phyloP scores from a whole-genome alignment of 1,284 basidiomycete species.

The Cryptococcus amylolentus region DNA sequence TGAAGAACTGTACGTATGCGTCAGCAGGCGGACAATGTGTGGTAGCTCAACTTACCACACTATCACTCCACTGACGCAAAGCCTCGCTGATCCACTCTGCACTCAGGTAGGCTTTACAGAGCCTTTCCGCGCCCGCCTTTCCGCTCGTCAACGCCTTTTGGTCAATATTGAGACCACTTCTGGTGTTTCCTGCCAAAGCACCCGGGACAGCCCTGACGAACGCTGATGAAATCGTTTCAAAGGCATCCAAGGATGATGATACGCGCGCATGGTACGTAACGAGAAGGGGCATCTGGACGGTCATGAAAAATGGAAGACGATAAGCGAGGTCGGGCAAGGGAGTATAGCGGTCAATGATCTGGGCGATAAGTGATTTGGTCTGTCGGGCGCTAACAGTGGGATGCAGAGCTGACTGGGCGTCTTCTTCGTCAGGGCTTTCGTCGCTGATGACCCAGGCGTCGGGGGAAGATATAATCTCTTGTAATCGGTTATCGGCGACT shows the following conservation, averaged over 20 bases:
- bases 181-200: slow-evolving; percentile 58
- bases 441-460: slow-evolving; percentile 87
- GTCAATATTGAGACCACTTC: slow-evolving; percentile 52
- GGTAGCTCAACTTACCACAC: slow-evolving; percentile 60
- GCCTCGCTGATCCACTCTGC: slow-evolving; percentile 65
- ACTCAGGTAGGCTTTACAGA: slow-evolving; percentile 78
- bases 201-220: slow-evolving; percentile 89
- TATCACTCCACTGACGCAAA: slow-evolving; percentile 78
- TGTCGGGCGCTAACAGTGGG: slow-evolving; percentile 72
- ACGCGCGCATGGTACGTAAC: slow-evolving; percentile 74
- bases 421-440: slow-evolving; percentile 58
- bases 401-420: slow-evolving; percentile 52
- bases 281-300: slow-evolving; percentile 80
- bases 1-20: slow-evolving; percentile 64
- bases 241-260: slow-evolving; percentile 80
- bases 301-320: slow-evolving; percentile 74
- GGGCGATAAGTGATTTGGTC: slow-evolving; percentile 77
- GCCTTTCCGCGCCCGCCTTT: slow-evolving; percentile 69
- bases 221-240: slow-evolving; percentile 81
- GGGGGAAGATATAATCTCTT: slow-evolving; percentile 70
- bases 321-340: slow-evolving; percentile 75
- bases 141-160: slow-evolving; percentile 65
- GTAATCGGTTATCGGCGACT: slow-evolving; percentile 56
- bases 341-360: slow-evolving; percentile 86
- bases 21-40: neutral